These are phyloP conservation scores for Tremella mesenterica DNA, from an alignment of 768 basidiomycete species.

Conservation along the genomic window DNA sequence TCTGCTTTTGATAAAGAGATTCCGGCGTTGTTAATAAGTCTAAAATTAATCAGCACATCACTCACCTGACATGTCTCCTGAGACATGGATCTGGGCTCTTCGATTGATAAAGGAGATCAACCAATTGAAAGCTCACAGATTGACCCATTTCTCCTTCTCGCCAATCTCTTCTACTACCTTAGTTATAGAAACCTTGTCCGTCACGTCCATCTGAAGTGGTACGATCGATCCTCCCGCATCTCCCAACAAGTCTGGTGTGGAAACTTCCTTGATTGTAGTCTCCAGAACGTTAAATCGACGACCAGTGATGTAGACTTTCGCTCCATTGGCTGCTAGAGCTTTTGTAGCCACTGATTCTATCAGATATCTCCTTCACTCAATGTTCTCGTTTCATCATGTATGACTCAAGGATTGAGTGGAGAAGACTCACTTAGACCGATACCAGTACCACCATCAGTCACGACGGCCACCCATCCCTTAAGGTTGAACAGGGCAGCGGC, in stretches of 20 bases:
- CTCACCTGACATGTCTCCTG: not conserved
- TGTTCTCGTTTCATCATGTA: not conserved
- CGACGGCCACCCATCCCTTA: conserved; percentile 33
- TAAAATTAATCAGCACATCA: not conserved
- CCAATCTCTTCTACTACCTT: conserved; percentile 10
- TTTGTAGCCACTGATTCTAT: conserved; percentile 15
- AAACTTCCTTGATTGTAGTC: conserved; percentile 19
- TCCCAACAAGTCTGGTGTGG: not conserved
- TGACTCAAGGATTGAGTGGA: not conserved
- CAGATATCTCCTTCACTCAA: not conserved
- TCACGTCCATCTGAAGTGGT: conserved; percentile 21
- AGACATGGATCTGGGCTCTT: not conserved
- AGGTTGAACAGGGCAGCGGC: conserved; percentile 22
- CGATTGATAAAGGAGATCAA: no score
- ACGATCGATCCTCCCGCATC: conserved; percentile 20
- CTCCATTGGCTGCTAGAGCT: conserved; percentile 31
- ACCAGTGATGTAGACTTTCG: conserved; percentile 38
- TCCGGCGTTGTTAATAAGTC: conserved; percentile 21
- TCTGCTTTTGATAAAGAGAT: conserved; percentile 19
- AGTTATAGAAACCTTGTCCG: conserved; percentile 21
- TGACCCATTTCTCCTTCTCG: conserved; percentile 37
- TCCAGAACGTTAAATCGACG: conserved; percentile 25
- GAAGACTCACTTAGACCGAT: conserved; percentile 10
- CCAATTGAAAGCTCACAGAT: conserved; percentile 38
- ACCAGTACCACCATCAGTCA: conserved; percentile 31